Evolutionary conservation across 2,329 filamentous ascomycete species (phyloP).

Genomic region (Trichoderma sp.): DNA sequence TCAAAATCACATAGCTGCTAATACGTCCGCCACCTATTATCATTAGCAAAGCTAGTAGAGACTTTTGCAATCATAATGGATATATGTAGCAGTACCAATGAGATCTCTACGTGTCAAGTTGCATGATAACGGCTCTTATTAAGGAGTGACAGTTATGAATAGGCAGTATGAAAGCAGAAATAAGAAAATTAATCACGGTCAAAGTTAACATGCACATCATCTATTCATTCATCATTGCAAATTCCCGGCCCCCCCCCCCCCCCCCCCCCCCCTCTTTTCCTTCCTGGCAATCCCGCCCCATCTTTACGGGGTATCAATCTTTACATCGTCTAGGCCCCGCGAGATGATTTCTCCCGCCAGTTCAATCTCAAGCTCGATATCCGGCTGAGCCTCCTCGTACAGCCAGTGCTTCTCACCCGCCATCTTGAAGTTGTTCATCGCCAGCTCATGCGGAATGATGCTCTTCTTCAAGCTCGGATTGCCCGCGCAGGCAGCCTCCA

Average conservation of each 20-base stretch:
- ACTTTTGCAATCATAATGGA: neutral
- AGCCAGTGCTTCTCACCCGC: conserved; percentile 44
- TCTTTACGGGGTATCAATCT: conserved; percentile 18
- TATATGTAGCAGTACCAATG: neutral
- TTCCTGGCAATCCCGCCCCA: neutral
- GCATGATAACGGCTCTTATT: neutral
- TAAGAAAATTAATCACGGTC: neutral
- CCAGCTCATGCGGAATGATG: conserved; percentile 40
- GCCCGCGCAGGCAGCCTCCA: conserved; percentile 59
- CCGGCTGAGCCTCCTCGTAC: conserved; percentile 46
- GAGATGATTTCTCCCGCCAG: conserved; percentile 34
- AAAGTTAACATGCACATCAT: neutral
- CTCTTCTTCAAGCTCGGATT: conserved; percentile 40
- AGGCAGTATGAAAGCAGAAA: neutral
- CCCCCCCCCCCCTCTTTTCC: too few relatives aligned
- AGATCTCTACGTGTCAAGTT: too few relatives aligned
- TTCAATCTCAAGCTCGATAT: conserved; percentile 46
- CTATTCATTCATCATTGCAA: neutral
- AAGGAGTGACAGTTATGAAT: neutral
- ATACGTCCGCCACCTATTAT: neutral
- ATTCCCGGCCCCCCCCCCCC: too few relatives aligned
- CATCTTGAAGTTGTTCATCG: conserved; percentile 41
- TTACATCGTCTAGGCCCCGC: conserved; percentile 27
- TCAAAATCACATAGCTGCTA: neutral
- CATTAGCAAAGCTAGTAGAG: neutral